These are phyloP conservation scores for Tulasnella sp. DNA, from an alignment of 768 basidiomycete species.

Conservation along the genomic window DNA sequence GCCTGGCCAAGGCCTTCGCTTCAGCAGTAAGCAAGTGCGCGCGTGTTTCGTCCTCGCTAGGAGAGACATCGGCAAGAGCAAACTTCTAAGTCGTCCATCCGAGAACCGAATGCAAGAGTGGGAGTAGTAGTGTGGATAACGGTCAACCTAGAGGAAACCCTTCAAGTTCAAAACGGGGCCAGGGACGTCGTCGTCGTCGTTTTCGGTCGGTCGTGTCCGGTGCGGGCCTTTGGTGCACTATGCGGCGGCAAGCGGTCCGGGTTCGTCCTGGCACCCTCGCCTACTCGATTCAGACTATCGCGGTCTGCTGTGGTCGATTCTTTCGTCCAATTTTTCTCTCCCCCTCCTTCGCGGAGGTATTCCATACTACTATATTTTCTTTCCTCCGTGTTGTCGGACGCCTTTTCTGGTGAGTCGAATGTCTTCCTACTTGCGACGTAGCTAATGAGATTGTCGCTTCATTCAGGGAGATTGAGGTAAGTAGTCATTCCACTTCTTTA, in stretches of 20 bases:
- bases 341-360: background rate
- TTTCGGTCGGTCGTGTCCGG: background rate
- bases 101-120: background rate
- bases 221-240: background rate
- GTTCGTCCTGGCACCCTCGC: background rate
- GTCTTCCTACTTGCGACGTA: too few species aligned
- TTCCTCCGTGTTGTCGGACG: background rate
- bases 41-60: background rate
- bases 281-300: conserved; percentile 10
- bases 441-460: too few species aligned
- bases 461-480: too few species aligned
- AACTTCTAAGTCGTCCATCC: background rate
- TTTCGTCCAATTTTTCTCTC: conserved; percentile 1
- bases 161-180: background rate
- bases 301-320: conserved; percentile 3
- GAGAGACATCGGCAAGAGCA: background rate
- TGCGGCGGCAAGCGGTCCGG: background rate
- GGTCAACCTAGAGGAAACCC: background rate
- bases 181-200: background rate
- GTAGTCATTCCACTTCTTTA: too few species aligned
- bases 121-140: background rate
- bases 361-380: background rate
- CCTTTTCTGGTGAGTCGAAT: background rate
- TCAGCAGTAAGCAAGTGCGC: background rate
- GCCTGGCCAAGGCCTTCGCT: background rate